These are phyloP conservation scores for Linnemannia schmuckeri DNA, from an alignment of 192 early-diverging fungal genomes.

Conservation along the genomic window DNA sequence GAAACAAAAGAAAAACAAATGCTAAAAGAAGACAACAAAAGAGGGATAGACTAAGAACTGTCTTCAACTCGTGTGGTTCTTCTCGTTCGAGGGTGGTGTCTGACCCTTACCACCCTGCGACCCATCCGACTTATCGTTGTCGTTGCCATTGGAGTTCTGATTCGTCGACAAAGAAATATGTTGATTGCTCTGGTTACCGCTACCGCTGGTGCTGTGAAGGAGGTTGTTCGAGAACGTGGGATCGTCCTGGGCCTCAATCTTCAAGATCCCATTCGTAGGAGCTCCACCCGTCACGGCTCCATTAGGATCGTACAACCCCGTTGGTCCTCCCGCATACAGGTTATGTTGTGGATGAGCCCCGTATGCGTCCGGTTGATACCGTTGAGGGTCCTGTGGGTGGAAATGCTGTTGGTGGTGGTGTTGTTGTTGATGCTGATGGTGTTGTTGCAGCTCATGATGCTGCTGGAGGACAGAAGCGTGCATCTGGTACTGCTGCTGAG, in stretches of 20 bases:
- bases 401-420: constrained; percentile 5
- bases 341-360: neutral
- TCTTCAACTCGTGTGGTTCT: neutral
- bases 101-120: neutral
- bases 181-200: neutral
- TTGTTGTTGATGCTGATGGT: constrained; percentile 20
- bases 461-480: constrained; percentile 3
- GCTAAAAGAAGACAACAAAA: neutral
- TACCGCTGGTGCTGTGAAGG: constrained; percentile 6
- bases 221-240: neutral
- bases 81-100: neutral
- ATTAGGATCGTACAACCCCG: constrained; percentile 16
- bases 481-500: constrained; percentile 29
- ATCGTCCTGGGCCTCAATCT: constrained; percentile 20
- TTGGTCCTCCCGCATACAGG: neutral
- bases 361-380: constrained; percentile 21
- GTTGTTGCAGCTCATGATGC: neutral
- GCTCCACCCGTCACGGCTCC: neutral
- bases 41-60: neutral
- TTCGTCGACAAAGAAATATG: neutral
- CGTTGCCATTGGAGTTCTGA: neutral
- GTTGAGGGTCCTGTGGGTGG: constrained; percentile 20
- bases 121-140: neutral
- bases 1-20: neutral
- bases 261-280: constrained; percentile 11